phyloP scores from a whole-genome alignment of 768 basidiomycete genomes.

The Coprinopsis sp. region DNA sequence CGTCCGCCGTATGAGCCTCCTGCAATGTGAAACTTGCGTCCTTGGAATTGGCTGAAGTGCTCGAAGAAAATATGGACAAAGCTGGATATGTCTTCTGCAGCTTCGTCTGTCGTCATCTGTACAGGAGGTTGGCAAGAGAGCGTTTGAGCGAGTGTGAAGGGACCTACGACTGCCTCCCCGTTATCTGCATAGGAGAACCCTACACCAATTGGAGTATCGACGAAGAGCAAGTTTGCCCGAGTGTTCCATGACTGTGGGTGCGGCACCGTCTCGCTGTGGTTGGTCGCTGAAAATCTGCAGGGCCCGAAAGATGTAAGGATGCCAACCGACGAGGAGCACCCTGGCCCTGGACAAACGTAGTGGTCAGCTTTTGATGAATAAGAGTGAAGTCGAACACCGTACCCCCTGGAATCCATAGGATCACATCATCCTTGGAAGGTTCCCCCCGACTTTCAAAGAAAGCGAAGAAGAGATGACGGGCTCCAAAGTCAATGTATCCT shows the following conservation, averaged over 20 bases:
- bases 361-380: constrained; percentile 19
- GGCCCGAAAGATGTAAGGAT: constrained; percentile 39
- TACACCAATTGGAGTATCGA: constrained; percentile 58
- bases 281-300: constrained; percentile 54
- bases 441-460: constrained; percentile 70
- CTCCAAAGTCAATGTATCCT: constrained; percentile 62
- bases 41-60: constrained; percentile 65
- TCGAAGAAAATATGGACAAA: constrained; percentile 74
- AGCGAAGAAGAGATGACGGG: constrained; percentile 68
- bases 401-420: constrained; percentile 54
- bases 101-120: constrained; percentile 64
- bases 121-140: background rate
- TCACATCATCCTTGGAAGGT: constrained; percentile 56
- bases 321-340: constrained; percentile 6
- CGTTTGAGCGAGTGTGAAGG: background rate
- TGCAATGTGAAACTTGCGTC: constrained; percentile 57
- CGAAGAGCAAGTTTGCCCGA: constrained; percentile 58
- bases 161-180: constrained; percentile 52
- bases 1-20: constrained; percentile 77
- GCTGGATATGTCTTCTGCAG: constrained; percentile 63
- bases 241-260: constrained; percentile 66
- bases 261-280: constrained; percentile 48
- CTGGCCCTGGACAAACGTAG: background rate
- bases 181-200: constrained; percentile 64
- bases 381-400: constrained; percentile 28